phyloP scores from a whole-genome alignment of 306 rosid genomes.

The Pueraria montana region DNA sequence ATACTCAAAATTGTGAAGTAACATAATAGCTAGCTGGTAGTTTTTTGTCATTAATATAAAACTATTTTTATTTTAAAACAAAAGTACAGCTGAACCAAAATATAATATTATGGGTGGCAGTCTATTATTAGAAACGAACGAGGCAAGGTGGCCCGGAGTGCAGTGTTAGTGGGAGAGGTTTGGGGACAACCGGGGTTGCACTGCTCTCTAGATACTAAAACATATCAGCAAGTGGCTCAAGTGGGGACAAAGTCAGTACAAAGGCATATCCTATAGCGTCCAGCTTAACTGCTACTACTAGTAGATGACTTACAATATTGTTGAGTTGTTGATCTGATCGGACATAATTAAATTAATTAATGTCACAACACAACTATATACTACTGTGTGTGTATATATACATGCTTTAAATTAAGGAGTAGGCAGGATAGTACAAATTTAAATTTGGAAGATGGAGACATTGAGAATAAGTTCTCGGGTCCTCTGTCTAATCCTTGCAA shows the following conservation, averaged over 20 bases:
- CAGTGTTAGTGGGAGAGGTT: slow-evolving; percentile 47
- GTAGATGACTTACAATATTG: slow-evolving; percentile 34
- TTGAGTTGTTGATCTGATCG: slow-evolving; percentile 23
- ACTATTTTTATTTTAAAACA: not conserved
- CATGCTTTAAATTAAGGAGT: slow-evolving; percentile 36
- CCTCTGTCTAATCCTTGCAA: slow-evolving; percentile 47
- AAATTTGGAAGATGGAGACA: slow-evolving; percentile 45
- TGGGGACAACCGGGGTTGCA: slow-evolving; percentile 36
- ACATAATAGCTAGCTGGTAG: too few relatives aligned
- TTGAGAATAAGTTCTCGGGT: slow-evolving; percentile 46
- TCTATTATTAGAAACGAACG: not conserved
- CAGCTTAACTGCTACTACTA: not conserved
- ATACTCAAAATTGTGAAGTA: too few relatives aligned
- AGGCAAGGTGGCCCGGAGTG: slow-evolving; percentile 27
- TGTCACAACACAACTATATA: not conserved
- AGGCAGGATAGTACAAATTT: not conserved
- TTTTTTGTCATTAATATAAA: too few relatives aligned
- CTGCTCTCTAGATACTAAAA: not conserved
- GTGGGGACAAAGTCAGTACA: slow-evolving; percentile 69
- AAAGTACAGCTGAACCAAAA: not conserved
- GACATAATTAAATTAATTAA: too few relatives aligned
- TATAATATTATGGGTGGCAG: not conserved
- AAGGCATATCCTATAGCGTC: slow-evolving; percentile 47
- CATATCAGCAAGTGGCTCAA: slow-evolving; percentile 39
- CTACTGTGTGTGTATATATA: not conserved